Conservation (phyloP, 805 yeast species). For the Yarrowia sp. region DNA sequence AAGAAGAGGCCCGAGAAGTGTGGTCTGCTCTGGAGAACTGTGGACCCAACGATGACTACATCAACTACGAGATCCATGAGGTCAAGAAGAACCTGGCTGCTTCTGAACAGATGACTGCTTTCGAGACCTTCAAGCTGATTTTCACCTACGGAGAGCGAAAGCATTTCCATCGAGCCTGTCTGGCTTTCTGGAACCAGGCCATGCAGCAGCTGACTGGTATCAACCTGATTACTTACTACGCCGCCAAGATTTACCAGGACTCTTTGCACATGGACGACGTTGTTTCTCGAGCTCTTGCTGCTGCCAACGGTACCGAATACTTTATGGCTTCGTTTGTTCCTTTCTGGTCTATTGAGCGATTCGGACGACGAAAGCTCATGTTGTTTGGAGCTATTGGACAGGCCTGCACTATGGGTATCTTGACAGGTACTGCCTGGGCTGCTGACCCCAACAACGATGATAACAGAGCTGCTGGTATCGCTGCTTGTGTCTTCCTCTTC, state of each 20-base stretch:
- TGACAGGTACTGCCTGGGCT: conserved; percentile 25
- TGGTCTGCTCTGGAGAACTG: conserved; percentile 17
- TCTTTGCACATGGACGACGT: conserved; percentile 50
- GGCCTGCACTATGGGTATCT: conserved; percentile 40
- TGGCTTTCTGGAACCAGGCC: conserved; percentile 42
- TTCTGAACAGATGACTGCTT: neutral
- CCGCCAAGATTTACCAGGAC: conserved; percentile 71
- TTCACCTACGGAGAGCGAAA: conserved; percentile 25
- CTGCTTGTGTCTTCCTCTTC: conserved; percentile 22
- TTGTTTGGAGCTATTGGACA: conserved; percentile 70
- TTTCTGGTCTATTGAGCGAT: conserved; percentile 34
- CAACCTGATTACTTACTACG: conserved; percentile 86
- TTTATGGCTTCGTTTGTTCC: conserved; percentile 63
- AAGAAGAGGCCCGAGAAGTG: conserved; percentile 47
- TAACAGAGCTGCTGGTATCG: conserved; percentile 7
- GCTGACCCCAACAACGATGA: conserved; percentile 31
- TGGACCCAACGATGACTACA: neutral
- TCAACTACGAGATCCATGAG: conserved; percentile 8
- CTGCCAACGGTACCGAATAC: conserved; percentile 46
- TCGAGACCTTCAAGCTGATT: neutral
- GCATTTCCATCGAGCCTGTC: conserved; percentile 33
- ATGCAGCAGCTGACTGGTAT: conserved; percentile 90
- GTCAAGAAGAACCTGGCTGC: conserved; percentile 14
- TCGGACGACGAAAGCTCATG: conserved; percentile 72
- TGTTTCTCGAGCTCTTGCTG: conserved; percentile 33